phyloP scores from a whole-genome alignment of 306 rosid species.

The Gastrolobium villosum region DNA sequence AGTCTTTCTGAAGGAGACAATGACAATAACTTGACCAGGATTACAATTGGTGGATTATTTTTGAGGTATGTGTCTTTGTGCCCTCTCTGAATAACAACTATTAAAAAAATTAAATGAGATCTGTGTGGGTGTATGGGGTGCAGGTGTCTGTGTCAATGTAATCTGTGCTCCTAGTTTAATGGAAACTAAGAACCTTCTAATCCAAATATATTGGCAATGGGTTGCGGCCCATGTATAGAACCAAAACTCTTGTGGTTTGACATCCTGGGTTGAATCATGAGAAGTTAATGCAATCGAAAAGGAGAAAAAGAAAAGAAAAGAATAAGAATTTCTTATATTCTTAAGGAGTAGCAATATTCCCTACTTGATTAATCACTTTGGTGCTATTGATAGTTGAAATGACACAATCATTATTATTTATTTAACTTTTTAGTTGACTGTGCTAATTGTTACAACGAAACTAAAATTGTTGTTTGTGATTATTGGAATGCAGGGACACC shows the following conservation, averaged over 20 bases:
- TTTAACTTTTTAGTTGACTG: background rate
- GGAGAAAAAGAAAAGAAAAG: slow-evolving; percentile 28
- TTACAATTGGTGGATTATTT: slow-evolving; percentile 88
- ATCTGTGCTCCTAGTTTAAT: slow-evolving; percentile 32
- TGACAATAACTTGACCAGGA: slow-evolving; percentile 84
- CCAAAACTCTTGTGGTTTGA: slow-evolving; percentile 36
- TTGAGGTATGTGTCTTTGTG: slow-evolving; percentile 68
- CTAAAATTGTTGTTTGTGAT: slow-evolving; percentile 45
- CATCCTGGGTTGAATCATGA: slow-evolving; percentile 32
- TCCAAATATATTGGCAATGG: slow-evolving; percentile 36
- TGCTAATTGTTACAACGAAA: slow-evolving; percentile 10
- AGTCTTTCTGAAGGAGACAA: slow-evolving; percentile 83
- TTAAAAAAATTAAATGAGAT: slow-evolving; percentile 22
- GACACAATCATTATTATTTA: slow-evolving; percentile 10
- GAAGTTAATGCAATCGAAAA: slow-evolving; percentile 42
- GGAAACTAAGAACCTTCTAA: slow-evolving; percentile 28
- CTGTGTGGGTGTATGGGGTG: slow-evolving; percentile 30
- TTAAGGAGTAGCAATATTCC: slow-evolving; percentile 25
- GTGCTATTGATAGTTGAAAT: slow-evolving; percentile 32
- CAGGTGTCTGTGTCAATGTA: slow-evolving; percentile 27
- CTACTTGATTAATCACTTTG: slow-evolving; percentile 19
- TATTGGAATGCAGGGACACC: slow-evolving; percentile 80
- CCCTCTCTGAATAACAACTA: slow-evolving; percentile 39
- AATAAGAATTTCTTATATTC: slow-evolving; percentile 33
- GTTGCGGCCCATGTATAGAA: slow-evolving; percentile 13